A percentile compares a stretch with the other conserved stretches of the same genome.
Conservation (phyloP, 2,329 filamentous ascomycete genomes). For the Botryotinia convoluta region DNA sequence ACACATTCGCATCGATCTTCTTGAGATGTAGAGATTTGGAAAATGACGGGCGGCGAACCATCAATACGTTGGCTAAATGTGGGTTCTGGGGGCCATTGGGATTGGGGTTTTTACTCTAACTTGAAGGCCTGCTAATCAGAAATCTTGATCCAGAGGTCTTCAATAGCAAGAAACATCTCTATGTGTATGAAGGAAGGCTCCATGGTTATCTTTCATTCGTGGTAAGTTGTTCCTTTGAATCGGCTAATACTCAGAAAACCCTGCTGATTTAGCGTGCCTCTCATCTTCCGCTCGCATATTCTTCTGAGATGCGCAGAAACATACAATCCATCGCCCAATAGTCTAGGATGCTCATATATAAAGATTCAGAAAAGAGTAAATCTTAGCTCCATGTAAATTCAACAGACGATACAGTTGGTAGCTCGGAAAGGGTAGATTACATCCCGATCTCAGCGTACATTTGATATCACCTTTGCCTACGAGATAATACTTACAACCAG, state of each 20-base stretch:
- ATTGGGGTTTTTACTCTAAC: not conserved
- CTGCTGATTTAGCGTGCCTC: not conserved
- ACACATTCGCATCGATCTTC: not conserved
- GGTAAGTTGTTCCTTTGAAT: not conserved
- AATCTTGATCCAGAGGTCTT: not conserved
- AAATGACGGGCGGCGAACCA: not conserved
- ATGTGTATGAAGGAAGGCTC: not conserved
- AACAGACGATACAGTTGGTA: not conserved
- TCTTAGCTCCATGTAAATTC: not conserved
- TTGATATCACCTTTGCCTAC: not conserved
- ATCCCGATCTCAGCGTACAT: too few relatives aligned
- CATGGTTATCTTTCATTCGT: not conserved
- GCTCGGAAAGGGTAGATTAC: not conserved
- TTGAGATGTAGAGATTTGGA: not conserved
- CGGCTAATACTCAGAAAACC: not conserved
- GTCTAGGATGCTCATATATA: not conserved
- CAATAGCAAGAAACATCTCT: not conserved
- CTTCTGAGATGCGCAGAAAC: rapidly evolving
- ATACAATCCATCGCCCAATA: rapidly evolving
- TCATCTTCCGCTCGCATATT: not conserved
- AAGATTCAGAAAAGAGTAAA: not conserved
- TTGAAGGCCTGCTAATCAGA: not conserved
- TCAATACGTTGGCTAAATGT: not conserved
- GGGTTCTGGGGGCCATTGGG: not conserved
- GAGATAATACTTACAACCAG: not conserved